Evolutionary conservation across 164 flowering plant species (phyloP), one percentile per base, ranked within the genome.

Genomic region (Protea cynaroides): DNA sequence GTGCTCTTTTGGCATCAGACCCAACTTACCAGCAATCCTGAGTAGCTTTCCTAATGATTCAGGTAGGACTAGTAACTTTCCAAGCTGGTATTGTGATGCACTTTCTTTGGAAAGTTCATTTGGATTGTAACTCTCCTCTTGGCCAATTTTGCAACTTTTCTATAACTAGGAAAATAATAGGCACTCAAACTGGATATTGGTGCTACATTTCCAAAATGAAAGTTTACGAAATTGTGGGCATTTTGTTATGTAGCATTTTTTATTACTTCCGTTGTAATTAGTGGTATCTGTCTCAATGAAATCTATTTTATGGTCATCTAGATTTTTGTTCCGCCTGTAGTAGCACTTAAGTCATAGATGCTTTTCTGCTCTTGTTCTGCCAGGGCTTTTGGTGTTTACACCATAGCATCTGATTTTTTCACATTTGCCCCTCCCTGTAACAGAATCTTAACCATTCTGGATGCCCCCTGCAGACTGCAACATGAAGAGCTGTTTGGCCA

Each of bases 101-200:
- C 78, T 59, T 34, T 59, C 56, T 38, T 64, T 67, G 65, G 73
- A 52, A 52, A 63, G 66, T 70, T 71, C 83, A 72, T 65, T 71
- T 89, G 89, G 52, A 91, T 86, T 23, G 84, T 82, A 63, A 91
- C 92, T 79, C 98, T 86, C 75, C 71, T 87, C 71, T 74, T 81
- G 50, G 66, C 62, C 18, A 47, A 51, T 68, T 25, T 66, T 17
- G n/a, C 22, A 55, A 22, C 62, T 65, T 67, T 71, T 49, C 65
- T 57, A 14, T 56, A 53, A 34, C 62, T 59, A 25, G 62, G 37
- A 64, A 56, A 25, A 52, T 66, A 50, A 37, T 50, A 50, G 56
- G 64, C 62, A 65, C 64, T 68, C 65, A 80, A 72, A 65, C 54
- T 50, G 66, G 63, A 57, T 17, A 59, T 52, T 49, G 47, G 22